These are phyloP conservation scores for Sextonia rubra DNA, from an alignment of 164 flowering plant species.

Conservation along the genomic window DNA sequence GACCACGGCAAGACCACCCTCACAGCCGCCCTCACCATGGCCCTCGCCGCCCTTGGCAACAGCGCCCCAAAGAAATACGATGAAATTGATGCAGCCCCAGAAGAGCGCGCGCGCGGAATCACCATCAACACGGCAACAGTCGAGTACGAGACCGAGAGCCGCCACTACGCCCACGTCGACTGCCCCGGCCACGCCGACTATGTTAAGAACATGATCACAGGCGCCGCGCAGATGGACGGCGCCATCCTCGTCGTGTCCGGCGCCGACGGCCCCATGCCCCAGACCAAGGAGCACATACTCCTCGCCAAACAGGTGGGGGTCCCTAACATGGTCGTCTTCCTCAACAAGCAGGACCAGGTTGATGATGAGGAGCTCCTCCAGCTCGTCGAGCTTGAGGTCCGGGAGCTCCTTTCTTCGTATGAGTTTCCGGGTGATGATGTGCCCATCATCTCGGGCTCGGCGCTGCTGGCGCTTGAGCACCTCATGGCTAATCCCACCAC, in stretches of 20 bases:
- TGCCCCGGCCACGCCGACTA: conserved; percentile 37
- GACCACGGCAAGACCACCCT: conserved; percentile 40
- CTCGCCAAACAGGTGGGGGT: conserved; percentile 40
- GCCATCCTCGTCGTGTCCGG: conserved; percentile 36
- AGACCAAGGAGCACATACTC: conserved; percentile 34
- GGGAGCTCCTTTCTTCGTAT: conserved; percentile 30
- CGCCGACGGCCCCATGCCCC: conserved; percentile 38
- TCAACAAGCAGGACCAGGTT: conserved; percentile 38
- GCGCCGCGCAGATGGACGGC: conserved; percentile 34
- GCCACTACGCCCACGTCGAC: conserved; percentile 33
- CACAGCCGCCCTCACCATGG: conserved; percentile 37
- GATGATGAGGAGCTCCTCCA: conserved; percentile 34
- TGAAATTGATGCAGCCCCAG: conserved; percentile 36
- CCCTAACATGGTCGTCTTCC: conserved; percentile 36
- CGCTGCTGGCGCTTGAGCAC: conserved; percentile 30
- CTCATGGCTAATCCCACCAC: conserved; percentile 29
- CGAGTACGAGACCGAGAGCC: conserved; percentile 34
- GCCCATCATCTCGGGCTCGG: conserved; percentile 34
- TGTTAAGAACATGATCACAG: conserved; percentile 32
- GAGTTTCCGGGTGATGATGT: conserved; percentile 39
- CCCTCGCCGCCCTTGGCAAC: conserved; percentile 30
- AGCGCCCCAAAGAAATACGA: conserved; percentile 36
- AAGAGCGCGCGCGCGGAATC: conserved; percentile 34
- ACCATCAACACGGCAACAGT: conserved; percentile 38
- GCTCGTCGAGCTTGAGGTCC: conserved; percentile 31